These are phyloP conservation scores for Prunus mongolica DNA, from an alignment of 306 rosid species.

Conservation along the genomic window DNA sequence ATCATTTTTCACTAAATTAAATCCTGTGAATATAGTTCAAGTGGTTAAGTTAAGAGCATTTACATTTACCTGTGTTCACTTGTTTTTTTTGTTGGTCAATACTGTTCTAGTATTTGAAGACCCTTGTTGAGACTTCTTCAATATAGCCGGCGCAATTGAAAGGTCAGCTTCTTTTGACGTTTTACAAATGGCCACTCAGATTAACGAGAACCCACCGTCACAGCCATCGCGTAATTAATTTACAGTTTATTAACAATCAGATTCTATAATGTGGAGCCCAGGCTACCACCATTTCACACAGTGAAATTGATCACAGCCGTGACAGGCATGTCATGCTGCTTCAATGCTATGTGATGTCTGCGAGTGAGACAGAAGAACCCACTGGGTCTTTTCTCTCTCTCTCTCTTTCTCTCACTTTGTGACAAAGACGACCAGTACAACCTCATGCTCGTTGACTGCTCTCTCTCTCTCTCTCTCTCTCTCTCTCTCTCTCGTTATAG, in stretches of 20 bases:
- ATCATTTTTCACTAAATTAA: rapidly evolving
- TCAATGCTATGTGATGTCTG: neutral
- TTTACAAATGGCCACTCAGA: neutral
- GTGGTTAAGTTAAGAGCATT: too few relatives aligned
- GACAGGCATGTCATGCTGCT: neutral
- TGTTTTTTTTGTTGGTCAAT: too few relatives aligned
- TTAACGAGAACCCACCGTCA: neutral
- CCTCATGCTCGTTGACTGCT: neutral
- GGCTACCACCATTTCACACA: neutral
- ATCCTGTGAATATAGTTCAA: too few relatives aligned
- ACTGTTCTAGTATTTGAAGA: too few relatives aligned
- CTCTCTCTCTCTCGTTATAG: neutral
- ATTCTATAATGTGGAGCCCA: neutral
- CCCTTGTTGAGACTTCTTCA: neutral
- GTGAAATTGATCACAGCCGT: conserved; percentile 7
- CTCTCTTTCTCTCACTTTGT: neutral
- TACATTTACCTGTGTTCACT: too few relatives aligned
- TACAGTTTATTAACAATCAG: neutral
- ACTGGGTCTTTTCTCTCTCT: too few relatives aligned
- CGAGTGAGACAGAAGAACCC: too few relatives aligned
- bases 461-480: neutral
- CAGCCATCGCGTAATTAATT: neutral
- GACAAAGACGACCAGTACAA: neutral
- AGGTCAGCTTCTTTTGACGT: neutral
- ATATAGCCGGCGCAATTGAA: neutral